A percentile compares a stretch with the other conserved stretches of the same genome.
Conservation (phyloP, 2,329 filamentous ascomycete species). For the Phoma sp. region DNA sequence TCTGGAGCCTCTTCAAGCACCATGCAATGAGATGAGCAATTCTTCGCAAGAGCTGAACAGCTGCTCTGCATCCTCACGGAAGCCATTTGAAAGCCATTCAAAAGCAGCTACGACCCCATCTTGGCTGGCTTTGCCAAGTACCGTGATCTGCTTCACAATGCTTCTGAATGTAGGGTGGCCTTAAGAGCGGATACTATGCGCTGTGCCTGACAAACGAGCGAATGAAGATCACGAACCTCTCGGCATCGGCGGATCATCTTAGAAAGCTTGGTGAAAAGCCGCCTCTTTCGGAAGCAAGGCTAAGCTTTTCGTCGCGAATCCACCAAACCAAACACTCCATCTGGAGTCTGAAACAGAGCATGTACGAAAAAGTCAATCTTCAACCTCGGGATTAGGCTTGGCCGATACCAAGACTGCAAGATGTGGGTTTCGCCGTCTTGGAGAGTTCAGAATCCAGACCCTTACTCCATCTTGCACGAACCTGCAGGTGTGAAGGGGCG, state of each 20-base stretch:
- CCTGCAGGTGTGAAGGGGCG: constrained; percentile 19
- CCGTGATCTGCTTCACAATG: constrained; percentile 14
- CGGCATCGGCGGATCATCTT: constrained; percentile 14
- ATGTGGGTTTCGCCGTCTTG: constrained; percentile 18
- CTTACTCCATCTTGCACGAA: constrained; percentile 15
- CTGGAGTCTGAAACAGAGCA: constrained; percentile 36
- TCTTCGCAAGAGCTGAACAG: not conserved
- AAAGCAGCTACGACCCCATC: not conserved
- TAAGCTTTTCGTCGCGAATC: constrained; percentile 30
- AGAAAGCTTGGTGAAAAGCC: not conserved
- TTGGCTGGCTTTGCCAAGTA: constrained; percentile 5
- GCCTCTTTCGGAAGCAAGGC: constrained; percentile 12
- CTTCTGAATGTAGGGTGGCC: constrained; percentile 13
- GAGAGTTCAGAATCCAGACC: constrained; percentile 15
- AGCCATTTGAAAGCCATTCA: not conserved
- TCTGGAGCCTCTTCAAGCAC: not conserved
- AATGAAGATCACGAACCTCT: constrained; percentile 17
- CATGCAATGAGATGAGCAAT: not conserved
- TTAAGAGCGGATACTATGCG: constrained; percentile 7
- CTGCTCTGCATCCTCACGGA: not conserved
- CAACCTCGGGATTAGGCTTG: constrained; percentile 28
- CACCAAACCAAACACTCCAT: constrained; percentile 34
- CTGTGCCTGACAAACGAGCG: constrained; percentile 9
- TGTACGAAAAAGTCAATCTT: constrained; percentile 28
- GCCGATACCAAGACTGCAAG: constrained; percentile 34